Conservation (phyloP, 2,329 filamentous ascomycete species). For the Microthyrium microscopicum region DNA sequence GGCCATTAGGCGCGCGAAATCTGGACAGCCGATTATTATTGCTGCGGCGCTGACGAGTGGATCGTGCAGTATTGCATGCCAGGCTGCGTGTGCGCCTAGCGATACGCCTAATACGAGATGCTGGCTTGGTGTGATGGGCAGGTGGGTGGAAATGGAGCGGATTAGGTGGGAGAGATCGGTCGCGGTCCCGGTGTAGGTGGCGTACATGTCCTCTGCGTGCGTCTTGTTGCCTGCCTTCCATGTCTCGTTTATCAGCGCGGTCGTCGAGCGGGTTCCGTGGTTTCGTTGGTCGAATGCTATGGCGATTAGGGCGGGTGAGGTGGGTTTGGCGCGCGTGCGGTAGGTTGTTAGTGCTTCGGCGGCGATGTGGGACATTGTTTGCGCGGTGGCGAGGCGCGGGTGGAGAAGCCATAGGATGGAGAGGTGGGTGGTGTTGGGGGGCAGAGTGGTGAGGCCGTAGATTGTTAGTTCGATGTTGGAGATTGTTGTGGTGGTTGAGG, state of each 20-base stretch:
- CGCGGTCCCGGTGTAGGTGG: constrained; percentile 54
- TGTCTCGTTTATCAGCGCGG: constrained; percentile 51
- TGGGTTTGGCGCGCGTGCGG: constrained; percentile 29
- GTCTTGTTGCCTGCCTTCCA: constrained; percentile 65
- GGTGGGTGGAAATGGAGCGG: constrained; percentile 63
- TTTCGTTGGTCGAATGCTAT: constrained; percentile 86
- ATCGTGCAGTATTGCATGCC: constrained; percentile 68
- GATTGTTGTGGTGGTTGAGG: constrained; percentile 51
- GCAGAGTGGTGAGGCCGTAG: constrained; percentile 64
- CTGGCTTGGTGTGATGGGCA: constrained; percentile 29
- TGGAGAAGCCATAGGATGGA: constrained; percentile 88
- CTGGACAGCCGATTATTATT: constrained; percentile 74
- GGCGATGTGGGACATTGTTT: constrained; percentile 61
- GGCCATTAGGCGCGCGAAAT: constrained; percentile 65
- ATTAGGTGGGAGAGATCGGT: constrained; percentile 61
- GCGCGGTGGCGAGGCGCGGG: constrained; percentile 53
- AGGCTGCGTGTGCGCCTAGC: constrained; percentile 73
- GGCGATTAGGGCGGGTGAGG: constrained; percentile 50
- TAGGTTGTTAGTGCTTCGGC: constrained; percentile 51
- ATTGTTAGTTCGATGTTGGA: constrained; percentile 64
- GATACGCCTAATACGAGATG: constrained; percentile 71
- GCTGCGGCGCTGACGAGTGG: constrained; percentile 63
- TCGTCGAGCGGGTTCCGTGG: constrained; percentile 60
- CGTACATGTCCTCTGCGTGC: constrained; percentile 89
- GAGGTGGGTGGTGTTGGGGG: constrained; percentile 35